Evolutionary conservation across 2,329 filamentous ascomycete species (phyloP), one percentile per base, ranked within the genome.

Genomic region (Daldinia sp.): DNA sequence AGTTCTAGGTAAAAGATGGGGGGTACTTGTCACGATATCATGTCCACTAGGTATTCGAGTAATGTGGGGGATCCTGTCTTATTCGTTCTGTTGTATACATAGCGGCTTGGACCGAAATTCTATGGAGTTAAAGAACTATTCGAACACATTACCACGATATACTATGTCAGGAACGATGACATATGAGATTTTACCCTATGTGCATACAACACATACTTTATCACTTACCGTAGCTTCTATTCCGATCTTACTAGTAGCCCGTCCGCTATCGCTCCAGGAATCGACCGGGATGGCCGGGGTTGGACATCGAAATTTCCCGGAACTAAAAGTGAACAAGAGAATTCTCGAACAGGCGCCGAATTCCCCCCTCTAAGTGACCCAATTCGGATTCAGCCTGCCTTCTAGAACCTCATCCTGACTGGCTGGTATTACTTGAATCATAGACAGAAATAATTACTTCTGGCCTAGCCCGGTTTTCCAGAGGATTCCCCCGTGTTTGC

Each of bases 191-290:
- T 37, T 53, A 53, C 9, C 50, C n/a, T 50, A 50, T 26, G 18
- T 48, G 20, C 23, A n/a, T 53, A 53, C 9, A 4, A 18, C 30
- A 35, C 48, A 35, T 53, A 35, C 28, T 1, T 1, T 53, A 53
- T 4, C 35, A 37, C 23, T 28, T 28, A n/a, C 2, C 12, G 13
- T 51, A 51, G 46, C 20, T 54, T 54, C 20, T 12, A 39, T 54
- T 54, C 20, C 12, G 13, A 39, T 39, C 35, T 26, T 54, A 35
- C 33, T 53, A 33, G 2, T 33, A 35, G 33, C 10, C 30, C 13
- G 57, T 63, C 68, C 65, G 68, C 57, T 65, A 65, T 70, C 65
- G 68, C 60, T 48, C 50, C 50, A 55, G 57, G 53, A 51, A 65
- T 56, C 55, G 53, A 26, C 64, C 62, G 65, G 68, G 67, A 54